phyloP scores from a whole-genome alignment of 768 basidiomycete species.

The Mycena epipterygia region DNA sequence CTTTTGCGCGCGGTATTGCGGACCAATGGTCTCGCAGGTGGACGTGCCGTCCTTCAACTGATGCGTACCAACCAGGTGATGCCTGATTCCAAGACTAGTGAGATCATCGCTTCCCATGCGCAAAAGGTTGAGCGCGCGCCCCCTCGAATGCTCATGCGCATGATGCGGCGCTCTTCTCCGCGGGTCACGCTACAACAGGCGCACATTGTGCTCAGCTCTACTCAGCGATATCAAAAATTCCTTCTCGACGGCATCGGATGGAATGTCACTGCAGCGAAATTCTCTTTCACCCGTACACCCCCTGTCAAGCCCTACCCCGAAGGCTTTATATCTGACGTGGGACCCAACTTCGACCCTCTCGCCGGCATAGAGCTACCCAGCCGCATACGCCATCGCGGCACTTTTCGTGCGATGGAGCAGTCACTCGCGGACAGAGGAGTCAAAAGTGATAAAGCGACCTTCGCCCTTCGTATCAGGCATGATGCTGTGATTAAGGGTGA shows the following conservation, averaged over 20 bases:
- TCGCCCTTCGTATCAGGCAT: slow-evolving; percentile 73
- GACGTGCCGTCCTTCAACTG: slow-evolving; percentile 61
- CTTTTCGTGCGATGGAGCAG: slow-evolving; percentile 57
- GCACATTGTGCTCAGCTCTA: slow-evolving; percentile 65
- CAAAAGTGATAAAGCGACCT: slow-evolving; percentile 68
- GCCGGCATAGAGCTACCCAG: slow-evolving; percentile 58
- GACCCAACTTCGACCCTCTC: slow-evolving; percentile 61
- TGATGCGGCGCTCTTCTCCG: slow-evolving; percentile 63
- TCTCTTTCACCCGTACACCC: slow-evolving; percentile 48
- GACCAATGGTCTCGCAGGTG: slow-evolving; percentile 62
- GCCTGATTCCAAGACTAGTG: slow-evolving; percentile 68
- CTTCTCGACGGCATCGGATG: slow-evolving; percentile 60
- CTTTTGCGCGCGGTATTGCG: slow-evolving; percentile 65
- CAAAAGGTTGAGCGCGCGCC: slow-evolving; percentile 56
- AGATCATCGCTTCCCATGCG: slow-evolving; percentile 69
- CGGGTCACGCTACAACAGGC: slow-evolving; percentile 70
- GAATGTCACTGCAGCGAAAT: slow-evolving; percentile 56
- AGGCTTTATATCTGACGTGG: slow-evolving; percentile 40
- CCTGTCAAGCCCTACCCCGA: slow-evolving; percentile 31
- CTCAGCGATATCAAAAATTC: slow-evolving; percentile 67
- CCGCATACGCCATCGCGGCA: slow-evolving; percentile 45
- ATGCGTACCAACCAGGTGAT: slow-evolving; percentile 67
- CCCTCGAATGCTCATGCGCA: slow-evolving; percentile 61
- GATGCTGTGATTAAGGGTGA: slow-evolving; percentile 69
- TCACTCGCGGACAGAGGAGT: slow-evolving; percentile 63